Evolutionary conservation across 2,329 filamentous ascomycete species (phyloP), one percentile per base, ranked within the genome.

Genomic region (Colletotrichum aenigma): DNA sequence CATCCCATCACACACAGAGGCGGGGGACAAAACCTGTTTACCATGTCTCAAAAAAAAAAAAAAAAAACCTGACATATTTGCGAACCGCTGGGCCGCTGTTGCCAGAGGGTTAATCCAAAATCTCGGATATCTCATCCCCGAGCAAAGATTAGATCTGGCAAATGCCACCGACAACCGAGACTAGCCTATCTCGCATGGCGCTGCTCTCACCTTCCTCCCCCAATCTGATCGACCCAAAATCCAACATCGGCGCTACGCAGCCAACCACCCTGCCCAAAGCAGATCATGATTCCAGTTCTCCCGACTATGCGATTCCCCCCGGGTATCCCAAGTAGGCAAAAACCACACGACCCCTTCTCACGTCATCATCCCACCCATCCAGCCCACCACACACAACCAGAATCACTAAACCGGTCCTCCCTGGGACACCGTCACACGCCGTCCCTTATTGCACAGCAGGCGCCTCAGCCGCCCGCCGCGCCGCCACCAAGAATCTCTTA

Each of bases 131-230:
- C 26, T 32, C 26, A 32, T 4, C 43, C 43, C 43, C n/a, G 43
- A 52, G 43, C 10, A 52, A 52, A 52, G 43, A 52, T 52, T 52
- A 52, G 43, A 52, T 52, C 43, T 52, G 6, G 60, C 65, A 5
- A 48, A 60, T n/a, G 21, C 69, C 68, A 66, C 32, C 32, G 32
- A 67, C 69, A 75, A 61, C 72, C 72, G 72, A 64, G 13, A 67
- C 72, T 75, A 75, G 62, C 62, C 72, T 75, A 75, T 75, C 68
- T 71, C 32, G 56, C 56, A 52, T 28, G 58, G 15, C 66, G 28
- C 58, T 32, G 28, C 58, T 61, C 58, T 61, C 58, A 61, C 18
- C 34, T n/a, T 38, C 34, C 34, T 36, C 30, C 2, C 62, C 21
- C 26, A 64, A 21, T n/a, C 30, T 24, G 34, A 21, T 30, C 21